Evolutionary conservation across 805 yeast genomes (phyloP).

Genomic region (Saturnispora quitensis): DNA sequence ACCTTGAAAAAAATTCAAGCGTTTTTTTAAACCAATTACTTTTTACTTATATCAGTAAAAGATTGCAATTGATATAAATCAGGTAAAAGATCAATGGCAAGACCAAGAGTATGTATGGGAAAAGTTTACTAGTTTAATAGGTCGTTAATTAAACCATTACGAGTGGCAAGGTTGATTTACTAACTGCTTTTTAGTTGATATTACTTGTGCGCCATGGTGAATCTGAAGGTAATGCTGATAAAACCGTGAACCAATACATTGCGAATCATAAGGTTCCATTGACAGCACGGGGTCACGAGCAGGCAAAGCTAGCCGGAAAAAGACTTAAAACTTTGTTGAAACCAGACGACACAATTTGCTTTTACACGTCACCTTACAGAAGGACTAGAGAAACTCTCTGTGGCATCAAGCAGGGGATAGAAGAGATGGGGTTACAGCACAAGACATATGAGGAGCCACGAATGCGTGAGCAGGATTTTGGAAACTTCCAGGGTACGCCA

Average conservation of each 20-base stretch:
- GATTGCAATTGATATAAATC: neutral
- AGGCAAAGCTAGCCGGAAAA: slow-evolving; percentile 54
- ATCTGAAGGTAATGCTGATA: slow-evolving; percentile 83
- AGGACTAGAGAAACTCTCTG: slow-evolving; percentile 81
- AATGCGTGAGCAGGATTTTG: slow-evolving; percentile 91
- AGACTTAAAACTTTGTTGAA: slow-evolving; percentile 26
- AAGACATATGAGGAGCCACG: slow-evolving; percentile 78
- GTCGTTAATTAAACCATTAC: neutral
- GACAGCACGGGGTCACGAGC: slow-evolving; percentile 60
- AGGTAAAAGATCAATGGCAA: slow-evolving; percentile 24
- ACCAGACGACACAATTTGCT: slow-evolving; percentile 53
- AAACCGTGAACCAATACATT: slow-evolving; percentile 62
- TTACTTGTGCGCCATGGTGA: slow-evolving; percentile 87
- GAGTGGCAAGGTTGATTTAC: slow-evolving; percentile 2
- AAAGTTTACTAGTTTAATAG: neutral
- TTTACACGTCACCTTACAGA: slow-evolving; percentile 80
- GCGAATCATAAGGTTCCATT: slow-evolving; percentile 77
- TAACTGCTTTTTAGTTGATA: slow-evolving; percentile 35
- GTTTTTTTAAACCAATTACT: neutral
- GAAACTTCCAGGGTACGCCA: slow-evolving; percentile 75
- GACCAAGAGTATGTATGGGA: slow-evolving; percentile 31
- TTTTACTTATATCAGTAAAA: neutral
- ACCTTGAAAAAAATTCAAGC: neutral
- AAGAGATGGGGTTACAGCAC: slow-evolving; percentile 35
- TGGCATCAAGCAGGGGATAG: slow-evolving; percentile 50